Conservation (phyloP, 1,284 basidiomycete genomes). For the Cutaneotrichosporon curvatum region DNA sequence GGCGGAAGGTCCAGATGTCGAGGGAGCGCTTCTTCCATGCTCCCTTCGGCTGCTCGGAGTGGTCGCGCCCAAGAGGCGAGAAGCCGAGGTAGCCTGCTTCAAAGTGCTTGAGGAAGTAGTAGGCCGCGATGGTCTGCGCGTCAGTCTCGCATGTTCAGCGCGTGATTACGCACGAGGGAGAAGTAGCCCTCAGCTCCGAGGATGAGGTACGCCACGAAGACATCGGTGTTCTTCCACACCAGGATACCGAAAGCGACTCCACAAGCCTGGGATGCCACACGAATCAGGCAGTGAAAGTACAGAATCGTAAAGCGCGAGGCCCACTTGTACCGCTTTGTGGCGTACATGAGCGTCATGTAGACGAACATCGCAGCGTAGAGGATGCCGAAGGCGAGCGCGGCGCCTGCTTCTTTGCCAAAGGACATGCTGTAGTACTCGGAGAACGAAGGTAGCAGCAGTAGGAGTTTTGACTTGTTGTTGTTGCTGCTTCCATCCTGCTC, state of each 20-base stretch:
- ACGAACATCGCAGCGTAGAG: slow-evolving; percentile 7
- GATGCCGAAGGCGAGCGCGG: slow-evolving; percentile 16
- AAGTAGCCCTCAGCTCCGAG: slow-evolving; percentile 33
- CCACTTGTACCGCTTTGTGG: slow-evolving; percentile 11
- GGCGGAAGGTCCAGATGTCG: neutral
- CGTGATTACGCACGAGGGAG: slow-evolving; percentile 24
- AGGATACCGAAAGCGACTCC: slow-evolving; percentile 14
- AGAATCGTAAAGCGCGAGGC: slow-evolving; percentile 18
- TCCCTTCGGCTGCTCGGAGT: neutral
- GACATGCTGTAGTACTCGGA: neutral
- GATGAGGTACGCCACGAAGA: slow-evolving; percentile 24
- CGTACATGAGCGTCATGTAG: slow-evolving; percentile 18
- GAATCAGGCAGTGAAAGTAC: slow-evolving; percentile 13
- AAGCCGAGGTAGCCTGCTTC: slow-evolving; percentile 7
- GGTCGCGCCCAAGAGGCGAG: slow-evolving; percentile 6
- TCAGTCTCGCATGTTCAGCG: neutral
- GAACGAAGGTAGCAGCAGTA: too few relatives aligned
- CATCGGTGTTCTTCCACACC: slow-evolving; percentile 12
- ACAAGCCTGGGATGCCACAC: slow-evolving; percentile 13
- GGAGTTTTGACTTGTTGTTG: too few relatives aligned
- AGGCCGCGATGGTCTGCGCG: slow-evolving; percentile 13
- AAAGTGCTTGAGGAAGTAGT: slow-evolving; percentile 17
- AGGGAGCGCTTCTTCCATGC: neutral
- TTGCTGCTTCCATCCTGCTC: too few relatives aligned
- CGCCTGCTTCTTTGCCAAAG: slow-evolving; percentile 6